Conservation (phyloP, 2,329 filamentous ascomycete genomes). For the Colletotrichum sublineola region DNA sequence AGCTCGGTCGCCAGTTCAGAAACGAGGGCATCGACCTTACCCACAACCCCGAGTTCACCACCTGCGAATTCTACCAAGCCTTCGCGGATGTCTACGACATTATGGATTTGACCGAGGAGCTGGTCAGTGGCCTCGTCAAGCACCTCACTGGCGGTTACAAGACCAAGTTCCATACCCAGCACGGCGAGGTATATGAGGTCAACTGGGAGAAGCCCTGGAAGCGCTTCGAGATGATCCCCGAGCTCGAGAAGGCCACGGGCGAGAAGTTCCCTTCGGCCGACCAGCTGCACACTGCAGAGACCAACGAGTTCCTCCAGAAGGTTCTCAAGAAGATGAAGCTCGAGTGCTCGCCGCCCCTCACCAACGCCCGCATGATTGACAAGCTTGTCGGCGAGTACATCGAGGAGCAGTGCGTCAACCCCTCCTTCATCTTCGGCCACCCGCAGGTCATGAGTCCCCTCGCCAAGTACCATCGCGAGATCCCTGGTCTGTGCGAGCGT, state of each 20-base stretch:
- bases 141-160: slow-evolving; percentile 86
- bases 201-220: slow-evolving; percentile 98
- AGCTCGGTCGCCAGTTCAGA: slow-evolving; percentile 94
- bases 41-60: slow-evolving; percentile 99
- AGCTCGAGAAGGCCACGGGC: slow-evolving; percentile 87
- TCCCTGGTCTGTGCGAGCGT: slow-evolving; percentile 90
- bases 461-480: slow-evolving; percentile 91
- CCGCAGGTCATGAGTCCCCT: slow-evolving; percentile 76
- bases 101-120: slow-evolving; percentile 91
- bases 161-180: slow-evolving; percentile 88
- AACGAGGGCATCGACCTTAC: slow-evolving; percentile 94
- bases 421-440: slow-evolving; percentile 77
- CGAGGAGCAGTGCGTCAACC: slow-evolving; percentile 93
- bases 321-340: slow-evolving; percentile 91
- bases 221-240: slow-evolving; percentile 94
- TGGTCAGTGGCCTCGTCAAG: slow-evolving; percentile 91
- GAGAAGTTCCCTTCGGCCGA: slow-evolving; percentile 95
- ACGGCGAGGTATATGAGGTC: slow-evolving; percentile 87
- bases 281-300: slow-evolving; percentile 89
- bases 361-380: slow-evolving; percentile 96
- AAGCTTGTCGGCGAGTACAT: slow-evolving; percentile 95
- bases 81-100: slow-evolving; percentile 92
- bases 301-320: slow-evolving; percentile 86
- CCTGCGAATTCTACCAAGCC: slow-evolving; percentile 96
- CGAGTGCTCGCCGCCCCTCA: slow-evolving; percentile 89